A percentile compares a stretch with the other conserved stretches of the same genome.
Conservation (phyloP, 2,329 filamentous ascomycete genomes). For the Diaporthe vexans region DNA sequence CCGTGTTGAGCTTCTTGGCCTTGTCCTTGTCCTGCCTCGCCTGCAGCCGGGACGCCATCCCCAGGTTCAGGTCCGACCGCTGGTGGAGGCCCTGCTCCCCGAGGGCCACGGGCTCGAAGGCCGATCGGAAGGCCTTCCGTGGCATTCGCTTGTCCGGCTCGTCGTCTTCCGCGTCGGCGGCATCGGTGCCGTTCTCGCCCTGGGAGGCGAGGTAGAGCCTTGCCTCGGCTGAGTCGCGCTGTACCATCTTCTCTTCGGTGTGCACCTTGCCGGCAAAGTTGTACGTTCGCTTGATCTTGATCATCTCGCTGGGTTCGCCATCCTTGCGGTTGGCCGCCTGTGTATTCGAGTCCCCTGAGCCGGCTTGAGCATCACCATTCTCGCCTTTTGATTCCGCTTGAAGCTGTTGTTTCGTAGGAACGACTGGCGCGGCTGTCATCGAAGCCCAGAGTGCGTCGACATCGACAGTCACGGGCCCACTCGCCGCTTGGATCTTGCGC, state of each 20-base stretch:
- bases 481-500: slow-evolving; percentile 63
- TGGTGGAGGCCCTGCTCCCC: slow-evolving; percentile 54
- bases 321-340: slow-evolving; percentile 20
- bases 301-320: slow-evolving; percentile 55
- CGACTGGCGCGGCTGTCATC: slow-evolving; percentile 67
- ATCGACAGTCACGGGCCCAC: slow-evolving; percentile 76
- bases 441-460: slow-evolving; percentile 79
- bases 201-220: slow-evolving; percentile 71
- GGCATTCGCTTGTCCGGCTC: slow-evolving; percentile 59
- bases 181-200: slow-evolving; percentile 50
- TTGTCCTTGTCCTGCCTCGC: slow-evolving; percentile 57
- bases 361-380: slow-evolving; percentile 38
- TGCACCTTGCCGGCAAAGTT: slow-evolving; percentile 82
- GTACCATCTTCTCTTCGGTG: slow-evolving; percentile 79
- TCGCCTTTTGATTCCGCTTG: slow-evolving; percentile 23
- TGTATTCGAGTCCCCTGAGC: slow-evolving; percentile 42
- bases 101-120: slow-evolving; percentile 69
- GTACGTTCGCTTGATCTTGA: slow-evolving; percentile 79
- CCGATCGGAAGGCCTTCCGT: slow-evolving; percentile 71
- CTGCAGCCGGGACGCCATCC: slow-evolving; percentile 63
- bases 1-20: slow-evolving; percentile 77
- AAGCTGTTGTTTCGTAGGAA: slow-evolving; percentile 44
- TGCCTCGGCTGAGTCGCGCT: slow-evolving; percentile 75
- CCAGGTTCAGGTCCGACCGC: slow-evolving; percentile 71
- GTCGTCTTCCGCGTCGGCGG: slow-evolving; percentile 47